phyloP scores from a whole-genome alignment of 2,329 filamentous ascomycete species.

The Lachnellula occidentalis region DNA sequence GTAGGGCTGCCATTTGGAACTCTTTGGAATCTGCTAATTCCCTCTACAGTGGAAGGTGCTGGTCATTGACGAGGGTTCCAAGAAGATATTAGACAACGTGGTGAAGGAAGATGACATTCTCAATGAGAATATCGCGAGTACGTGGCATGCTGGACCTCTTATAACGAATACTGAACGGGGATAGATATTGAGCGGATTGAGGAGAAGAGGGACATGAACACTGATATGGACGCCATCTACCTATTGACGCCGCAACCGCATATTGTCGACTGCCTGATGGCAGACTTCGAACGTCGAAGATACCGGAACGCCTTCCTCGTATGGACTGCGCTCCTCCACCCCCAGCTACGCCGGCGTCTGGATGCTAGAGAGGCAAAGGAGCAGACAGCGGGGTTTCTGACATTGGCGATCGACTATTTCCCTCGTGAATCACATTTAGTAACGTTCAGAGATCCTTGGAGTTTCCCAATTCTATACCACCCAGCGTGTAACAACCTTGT shows the following conservation, averaged over 20 bases:
- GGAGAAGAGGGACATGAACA: slow-evolving; percentile 73
- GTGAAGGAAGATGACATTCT: slow-evolving; percentile 95
- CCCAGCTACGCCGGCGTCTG: slow-evolving; percentile 64
- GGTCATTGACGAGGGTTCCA: slow-evolving; percentile 77
- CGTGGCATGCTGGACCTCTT: slow-evolving; percentile 8
- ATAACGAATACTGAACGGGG: slow-evolving; percentile 11
- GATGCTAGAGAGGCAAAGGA: slow-evolving; percentile 64
- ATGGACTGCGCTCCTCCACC: slow-evolving; percentile 75
- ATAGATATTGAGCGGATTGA: slow-evolving; percentile 93
- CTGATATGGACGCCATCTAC: slow-evolving; percentile 92
- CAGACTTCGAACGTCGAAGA: slow-evolving; percentile 79
- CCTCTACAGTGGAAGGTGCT: slow-evolving; percentile 84
- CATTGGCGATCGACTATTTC: slow-evolving; percentile 82
- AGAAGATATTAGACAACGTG: slow-evolving; percentile 83
- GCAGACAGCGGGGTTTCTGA: slow-evolving; percentile 73
- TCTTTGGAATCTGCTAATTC: slow-evolving; percentile 11
- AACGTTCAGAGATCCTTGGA: slow-evolving; percentile 91
- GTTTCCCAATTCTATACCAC: slow-evolving; percentile 89
- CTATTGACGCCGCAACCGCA: slow-evolving; percentile 79
- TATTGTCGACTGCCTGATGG: slow-evolving; percentile 88
- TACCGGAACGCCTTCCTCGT: slow-evolving; percentile 77
- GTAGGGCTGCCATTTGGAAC: slow-evolving; percentile 43
- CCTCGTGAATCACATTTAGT: slow-evolving; percentile 87
- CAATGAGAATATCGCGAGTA: slow-evolving; percentile 92
- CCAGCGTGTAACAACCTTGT: slow-evolving; percentile 83